Conservation (phyloP, 129 eudicot species). For the Erigeron canadensis region DNA sequence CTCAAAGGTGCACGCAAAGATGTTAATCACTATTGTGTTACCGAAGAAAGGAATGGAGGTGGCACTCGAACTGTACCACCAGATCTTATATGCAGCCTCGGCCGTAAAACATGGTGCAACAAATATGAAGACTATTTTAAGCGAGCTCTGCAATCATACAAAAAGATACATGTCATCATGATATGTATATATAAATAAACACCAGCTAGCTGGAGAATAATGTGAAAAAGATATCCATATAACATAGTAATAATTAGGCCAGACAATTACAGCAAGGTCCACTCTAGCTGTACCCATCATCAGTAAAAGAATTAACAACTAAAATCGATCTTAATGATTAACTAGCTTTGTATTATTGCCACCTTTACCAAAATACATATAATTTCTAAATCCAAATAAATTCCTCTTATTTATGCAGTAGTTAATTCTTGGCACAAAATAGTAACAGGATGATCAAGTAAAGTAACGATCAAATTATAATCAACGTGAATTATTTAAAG, state of each 20-base stretch:
- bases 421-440: too few species aligned
- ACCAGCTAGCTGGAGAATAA: too few species aligned
- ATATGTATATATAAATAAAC: too few species aligned
- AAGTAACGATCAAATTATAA: too few species aligned
- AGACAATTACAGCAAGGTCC: background rate
- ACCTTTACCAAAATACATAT: too few species aligned
- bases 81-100: constrained; percentile 84
- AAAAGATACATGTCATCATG: constrained; percentile 3
- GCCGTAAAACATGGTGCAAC: constrained; percentile 87
- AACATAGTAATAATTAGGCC: too few species aligned
- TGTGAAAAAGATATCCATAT: too few species aligned
- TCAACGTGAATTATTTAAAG: too few species aligned
- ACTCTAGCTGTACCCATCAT: constrained; percentile 20
- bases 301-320: constrained; percentile 1
- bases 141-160: constrained; percentile 62
- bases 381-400: too few species aligned
- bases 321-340: background rate
- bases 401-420: too few species aligned
- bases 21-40: constrained; percentile 57
- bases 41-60: constrained; percentile 85
- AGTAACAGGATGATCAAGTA: too few species aligned
- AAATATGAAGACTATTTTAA: constrained; percentile 65
- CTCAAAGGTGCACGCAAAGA: constrained; percentile 75
- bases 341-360: too few species aligned
- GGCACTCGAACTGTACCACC: constrained; percentile 96